Percentiles rank a stretch among this genome's conserved stretches.
phyloP scores from a whole-genome alignment of 805 yeast species.

The Maudiozyma serrabonitensis region DNA sequence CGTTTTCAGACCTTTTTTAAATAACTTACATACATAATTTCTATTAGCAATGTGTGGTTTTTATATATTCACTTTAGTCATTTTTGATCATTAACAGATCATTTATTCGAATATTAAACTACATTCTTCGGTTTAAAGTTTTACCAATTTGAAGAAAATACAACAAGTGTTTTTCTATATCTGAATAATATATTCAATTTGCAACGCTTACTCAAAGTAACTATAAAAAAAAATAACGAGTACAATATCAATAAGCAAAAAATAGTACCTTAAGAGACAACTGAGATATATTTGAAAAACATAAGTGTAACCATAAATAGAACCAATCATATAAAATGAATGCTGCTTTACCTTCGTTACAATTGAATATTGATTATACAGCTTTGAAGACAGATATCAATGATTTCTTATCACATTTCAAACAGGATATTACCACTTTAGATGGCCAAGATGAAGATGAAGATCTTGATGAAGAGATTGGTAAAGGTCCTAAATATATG shows the following conservation, averaged over 20 bases:
- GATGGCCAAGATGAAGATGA: slow-evolving; percentile 17
- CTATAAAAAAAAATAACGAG: not conserved
- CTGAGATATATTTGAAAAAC: too few species aligned
- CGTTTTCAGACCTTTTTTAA: not conserved
- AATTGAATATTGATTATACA: slow-evolving; percentile 63
- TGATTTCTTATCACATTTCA: slow-evolving; percentile 63
- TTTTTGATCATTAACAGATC: too few species aligned
- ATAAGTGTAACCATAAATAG: too few species aligned
- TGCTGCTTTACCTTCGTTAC: slow-evolving; percentile 49
- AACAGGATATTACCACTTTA: slow-evolving; percentile 24
- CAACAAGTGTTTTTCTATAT: not conserved
- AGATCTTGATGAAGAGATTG: slow-evolving; percentile 26
- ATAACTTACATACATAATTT: not conserved
- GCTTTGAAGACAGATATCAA: slow-evolving; percentile 47
- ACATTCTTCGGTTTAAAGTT: too few species aligned
- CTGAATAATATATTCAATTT: not conserved
- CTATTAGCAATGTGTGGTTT: too few species aligned
- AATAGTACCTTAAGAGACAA: too few species aligned
- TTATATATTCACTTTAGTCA: too few species aligned
- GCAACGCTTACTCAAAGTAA: not conserved
- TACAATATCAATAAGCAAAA: too few species aligned
- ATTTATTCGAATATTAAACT: too few species aligned
- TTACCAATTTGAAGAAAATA: too few species aligned
- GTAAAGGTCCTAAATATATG: slow-evolving; percentile 64
- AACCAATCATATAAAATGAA: slow-evolving; percentile 13